These are phyloP conservation scores for Cubamyces lactineus DNA, from an alignment of 768 basidiomycete species.

Conservation along the genomic window DNA sequence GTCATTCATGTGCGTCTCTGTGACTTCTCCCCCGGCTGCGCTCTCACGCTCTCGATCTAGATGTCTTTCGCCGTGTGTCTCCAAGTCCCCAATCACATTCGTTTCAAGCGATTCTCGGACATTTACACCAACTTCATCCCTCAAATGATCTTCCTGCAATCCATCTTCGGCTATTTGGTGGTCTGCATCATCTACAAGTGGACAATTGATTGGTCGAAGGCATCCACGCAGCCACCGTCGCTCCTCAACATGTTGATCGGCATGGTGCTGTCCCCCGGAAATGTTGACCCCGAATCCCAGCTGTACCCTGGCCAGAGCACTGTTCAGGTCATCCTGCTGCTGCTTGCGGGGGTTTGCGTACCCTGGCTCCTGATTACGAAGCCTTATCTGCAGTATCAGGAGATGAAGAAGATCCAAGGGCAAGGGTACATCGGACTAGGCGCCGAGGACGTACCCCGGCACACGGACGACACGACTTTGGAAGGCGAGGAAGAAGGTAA, in stretches of 20 bases:
- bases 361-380: conserved; percentile 94
- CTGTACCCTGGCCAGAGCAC: conserved; percentile 88
- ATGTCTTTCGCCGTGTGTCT: conserved; percentile 99
- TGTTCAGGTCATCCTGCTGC: conserved; percentile 78
- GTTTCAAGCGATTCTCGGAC: conserved; percentile 84
- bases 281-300: conserved; percentile 64
- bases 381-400: conserved; percentile 90
- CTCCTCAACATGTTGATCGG: conserved; percentile 94
- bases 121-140: conserved; percentile 96
- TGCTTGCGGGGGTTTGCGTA: conserved; percentile 84
- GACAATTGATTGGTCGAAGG: conserved; percentile 86
- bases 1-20: conserved; percentile 82
- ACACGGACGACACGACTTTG: conserved; percentile 61
- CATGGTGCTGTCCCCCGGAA: conserved; percentile 94
- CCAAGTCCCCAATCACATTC: conserved; percentile 94
- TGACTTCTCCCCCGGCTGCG: background rate
- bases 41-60: conserved; percentile 45
- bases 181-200: conserved; percentile 97
- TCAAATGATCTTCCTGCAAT: conserved; percentile 96
- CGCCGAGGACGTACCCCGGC: conserved; percentile 56
- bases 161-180: conserved; percentile 96
- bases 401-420: conserved; percentile 79
- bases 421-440: conserved; percentile 82
- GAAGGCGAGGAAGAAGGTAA: conserved; percentile 85
- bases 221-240: conserved; percentile 76